Evolutionary conservation across 352 stramenopile species (phyloP), one percentile per base, ranked within the genome.

Genomic region (Pythium apleroticum): DNA sequence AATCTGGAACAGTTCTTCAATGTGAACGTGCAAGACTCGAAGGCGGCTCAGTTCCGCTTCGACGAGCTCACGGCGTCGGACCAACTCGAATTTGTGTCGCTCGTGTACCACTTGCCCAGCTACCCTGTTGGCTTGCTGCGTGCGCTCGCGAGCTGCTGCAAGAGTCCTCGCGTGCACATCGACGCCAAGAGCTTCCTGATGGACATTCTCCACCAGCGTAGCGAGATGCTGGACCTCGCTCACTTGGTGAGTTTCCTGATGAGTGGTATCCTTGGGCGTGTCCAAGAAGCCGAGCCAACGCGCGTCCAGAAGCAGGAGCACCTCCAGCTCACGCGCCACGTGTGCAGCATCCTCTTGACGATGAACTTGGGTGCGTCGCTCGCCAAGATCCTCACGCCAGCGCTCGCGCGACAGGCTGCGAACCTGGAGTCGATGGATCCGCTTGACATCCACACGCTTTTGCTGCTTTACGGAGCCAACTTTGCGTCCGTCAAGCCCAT

Each of bases 121-220:
- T 92, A 91, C 59, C 82, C 86, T 6, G 76, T 91, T 19, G 68
- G 63, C 11, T 61, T 95, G 30, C 56, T 95, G n/a, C 82, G 83
- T 50, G 82, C 79, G 6, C 71, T 95, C 25, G 74, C 86, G 22
- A 86, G 77, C 31, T 93, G 84, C 67, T 92, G 86, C 68, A 93
- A 95, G 62, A 91, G 79, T 57, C 20, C 66, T 17, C 55, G 69
- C 19, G 80, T 95, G 11, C 63, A 80, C 52, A 62, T 76, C 25
- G 73, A 92, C 37, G 84, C 81, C n/a, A 95, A 95, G 72, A 91
- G 75, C 31, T 95, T 92, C 50, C 65, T 93, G 20, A 79, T 95
- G 45, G 86, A 95, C 49, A 90, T 95, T 69, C 41, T 95, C 2
- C 80, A 88, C 63, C 81, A 90, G 60, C 79, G 84, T 6, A 71